These are phyloP conservation scores for Somion occarium DNA, from an alignment of 1,284 basidiomycete genomes.

Conservation along the genomic window DNA sequence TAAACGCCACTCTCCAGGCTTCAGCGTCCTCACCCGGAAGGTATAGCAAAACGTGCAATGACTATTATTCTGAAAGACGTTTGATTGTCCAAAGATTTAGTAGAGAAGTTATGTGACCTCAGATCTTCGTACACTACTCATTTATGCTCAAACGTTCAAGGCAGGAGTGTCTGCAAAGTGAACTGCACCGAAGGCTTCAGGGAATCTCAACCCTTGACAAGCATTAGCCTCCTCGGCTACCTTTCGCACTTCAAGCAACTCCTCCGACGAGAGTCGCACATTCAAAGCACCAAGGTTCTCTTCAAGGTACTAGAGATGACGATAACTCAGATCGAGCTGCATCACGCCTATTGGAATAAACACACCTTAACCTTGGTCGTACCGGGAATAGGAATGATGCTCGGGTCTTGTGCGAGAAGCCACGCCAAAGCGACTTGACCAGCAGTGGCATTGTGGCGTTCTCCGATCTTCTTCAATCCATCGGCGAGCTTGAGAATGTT, in stretches of 20 bases:
- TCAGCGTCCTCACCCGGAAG: no score
- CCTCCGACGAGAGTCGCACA: conserved; percentile 28
- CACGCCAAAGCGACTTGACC: conserved; percentile 41
- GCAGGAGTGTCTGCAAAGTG: conserved; percentile 8
- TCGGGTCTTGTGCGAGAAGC: conserved; percentile 33
- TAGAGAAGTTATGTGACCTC: no score
- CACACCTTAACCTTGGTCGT: conserved; percentile 18
- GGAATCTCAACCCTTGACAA: conserved; percentile 3
- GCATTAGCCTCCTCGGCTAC: conserved; percentile 1
- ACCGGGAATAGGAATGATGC: conserved; percentile 35
- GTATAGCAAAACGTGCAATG: no score
- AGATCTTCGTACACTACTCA: no score
- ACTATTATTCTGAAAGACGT: no score
- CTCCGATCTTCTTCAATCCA: conserved; percentile 28
- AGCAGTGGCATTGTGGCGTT: conserved; percentile 29
- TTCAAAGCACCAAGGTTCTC: conserved; percentile 35
- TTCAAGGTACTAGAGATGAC: conserved; percentile 38
- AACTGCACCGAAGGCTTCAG: background rate
- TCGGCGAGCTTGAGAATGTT: conserved; percentile 38
- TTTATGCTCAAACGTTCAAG: background rate
- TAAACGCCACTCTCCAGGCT: no score
- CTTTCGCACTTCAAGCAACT: conserved; percentile 15
- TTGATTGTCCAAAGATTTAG: no score
- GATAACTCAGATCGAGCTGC: conserved; percentile 8
- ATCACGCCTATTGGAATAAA: background rate